A percentile compares a stretch with the other conserved stretches of the same genome.
Conservation (phyloP, 2,329 filamentous ascomycete species). For the Lachnum nothofagi region DNA sequence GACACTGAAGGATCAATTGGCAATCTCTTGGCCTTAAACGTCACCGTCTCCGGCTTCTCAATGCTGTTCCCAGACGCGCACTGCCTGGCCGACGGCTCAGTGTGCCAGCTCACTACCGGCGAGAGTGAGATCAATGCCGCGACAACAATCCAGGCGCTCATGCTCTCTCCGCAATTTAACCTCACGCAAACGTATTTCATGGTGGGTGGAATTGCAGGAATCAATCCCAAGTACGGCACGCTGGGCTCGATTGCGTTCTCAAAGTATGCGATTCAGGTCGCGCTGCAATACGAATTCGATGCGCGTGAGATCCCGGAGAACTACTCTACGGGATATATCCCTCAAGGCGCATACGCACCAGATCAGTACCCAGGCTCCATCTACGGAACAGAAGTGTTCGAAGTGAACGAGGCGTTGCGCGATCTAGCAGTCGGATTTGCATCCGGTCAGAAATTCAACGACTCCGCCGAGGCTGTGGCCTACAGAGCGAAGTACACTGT, state of each 20-base stretch:
- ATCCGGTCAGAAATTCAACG: conserved; percentile 46
- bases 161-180: conserved; percentile 59
- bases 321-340: conserved; percentile 64
- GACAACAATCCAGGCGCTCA: conserved; percentile 56
- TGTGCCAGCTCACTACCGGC: conserved; percentile 60
- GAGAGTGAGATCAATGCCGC: conserved; percentile 68
- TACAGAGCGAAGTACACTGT: conserved; percentile 56
- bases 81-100: conserved; percentile 52
- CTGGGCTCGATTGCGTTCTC: conserved; percentile 63
- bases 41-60: conserved; percentile 56
- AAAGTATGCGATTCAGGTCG: conserved; percentile 67
- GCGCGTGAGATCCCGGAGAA: conserved; percentile 60
- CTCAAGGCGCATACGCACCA: conserved; percentile 53
- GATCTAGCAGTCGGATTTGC: conserved; percentile 49
- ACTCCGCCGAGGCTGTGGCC: conserved; percentile 42
- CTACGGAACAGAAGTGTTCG: conserved; percentile 67
- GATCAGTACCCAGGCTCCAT: conserved; percentile 52
- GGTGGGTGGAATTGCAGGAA: conserved; percentile 67
- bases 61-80: conserved; percentile 55
- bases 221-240: conserved; percentile 63
- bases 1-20: conserved; percentile 42
- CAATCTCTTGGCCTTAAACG: conserved; percentile 47
- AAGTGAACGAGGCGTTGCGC: conserved; percentile 56
- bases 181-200: conserved; percentile 66
- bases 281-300: conserved; percentile 71